Conservation (phyloP, 805 yeast genomes). For the Lachancea quebecensis region DNA sequence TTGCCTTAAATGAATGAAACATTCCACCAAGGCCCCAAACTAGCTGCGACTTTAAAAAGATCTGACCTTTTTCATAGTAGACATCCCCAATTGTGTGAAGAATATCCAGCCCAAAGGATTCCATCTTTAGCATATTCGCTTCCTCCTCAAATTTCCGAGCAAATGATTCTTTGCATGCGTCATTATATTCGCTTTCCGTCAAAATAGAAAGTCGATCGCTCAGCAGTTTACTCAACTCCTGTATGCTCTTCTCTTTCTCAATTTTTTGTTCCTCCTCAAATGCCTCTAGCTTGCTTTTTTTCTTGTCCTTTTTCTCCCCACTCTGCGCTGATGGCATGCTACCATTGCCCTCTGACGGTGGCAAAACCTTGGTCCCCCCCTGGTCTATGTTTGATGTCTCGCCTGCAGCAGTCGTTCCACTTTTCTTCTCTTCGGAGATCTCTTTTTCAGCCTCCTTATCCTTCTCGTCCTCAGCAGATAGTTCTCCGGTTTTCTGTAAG, state of each 20-base stretch:
- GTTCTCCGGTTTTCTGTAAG: conserved; percentile 53
- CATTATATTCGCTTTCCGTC: conserved; percentile 57
- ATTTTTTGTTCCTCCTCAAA: conserved; percentile 70
- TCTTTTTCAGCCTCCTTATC: conserved; percentile 31
- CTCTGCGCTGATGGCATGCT: neutral
- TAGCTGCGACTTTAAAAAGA: conserved; percentile 58
- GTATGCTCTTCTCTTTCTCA: conserved; percentile 60
- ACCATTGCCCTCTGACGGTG: neutral
- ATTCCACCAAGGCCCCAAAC: conserved; percentile 65
- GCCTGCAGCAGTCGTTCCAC: neutral
- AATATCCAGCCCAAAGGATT: conserved; percentile 78
- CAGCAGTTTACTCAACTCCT: conserved; percentile 53
- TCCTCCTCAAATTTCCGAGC: conserved; percentile 63
- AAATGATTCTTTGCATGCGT: conserved; percentile 58
- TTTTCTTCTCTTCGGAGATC: conserved; percentile 10
- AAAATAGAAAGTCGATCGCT: conserved; percentile 45
- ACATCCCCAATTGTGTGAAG: conserved; percentile 69
- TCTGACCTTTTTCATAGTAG: conserved; percentile 57
- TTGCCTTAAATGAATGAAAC: conserved; percentile 64
- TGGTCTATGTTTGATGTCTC: conserved; percentile 5
- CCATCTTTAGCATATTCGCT: conserved; percentile 75
- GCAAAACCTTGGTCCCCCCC: neutral
- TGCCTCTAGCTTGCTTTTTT: conserved; percentile 44
- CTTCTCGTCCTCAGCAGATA: conserved; percentile 41
- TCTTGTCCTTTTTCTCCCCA: conserved; percentile 31